These are phyloP conservation scores for Saccharomycopsis sp. DNA, from an alignment of 805 yeast species.

Conservation along the genomic window DNA sequence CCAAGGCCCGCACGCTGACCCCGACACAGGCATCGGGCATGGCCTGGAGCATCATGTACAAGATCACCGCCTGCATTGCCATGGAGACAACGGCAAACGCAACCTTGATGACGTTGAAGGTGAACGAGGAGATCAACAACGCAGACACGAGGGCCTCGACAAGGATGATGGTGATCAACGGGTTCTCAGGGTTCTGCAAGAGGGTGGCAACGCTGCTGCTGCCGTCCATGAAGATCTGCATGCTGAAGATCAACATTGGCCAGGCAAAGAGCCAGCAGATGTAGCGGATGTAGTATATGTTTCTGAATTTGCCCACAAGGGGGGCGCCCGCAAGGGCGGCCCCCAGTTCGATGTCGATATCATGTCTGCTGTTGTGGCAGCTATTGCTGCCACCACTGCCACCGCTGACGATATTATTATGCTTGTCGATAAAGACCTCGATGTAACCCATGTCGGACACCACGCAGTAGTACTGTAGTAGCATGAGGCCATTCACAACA, in stretches of 20 bases:
- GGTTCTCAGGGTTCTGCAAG: constrained; percentile 4
- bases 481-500: not conserved
- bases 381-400: constrained; percentile 2
- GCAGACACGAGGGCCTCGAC: constrained; percentile 16
- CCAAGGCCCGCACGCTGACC: not conserved
- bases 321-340: too few relatives aligned
- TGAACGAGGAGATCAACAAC: constrained; percentile 15
- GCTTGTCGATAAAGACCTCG: constrained; percentile 10
- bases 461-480: constrained; percentile 8
- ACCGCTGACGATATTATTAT: constrained; percentile 2
- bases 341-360: too few relatives aligned
- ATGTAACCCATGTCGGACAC: constrained; percentile 16
- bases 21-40: not conserved
- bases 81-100: constrained; percentile 6
- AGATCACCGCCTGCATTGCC: constrained; percentile 9
- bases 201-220: not conserved
- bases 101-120: constrained; percentile 8
- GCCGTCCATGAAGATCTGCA: not conserved
- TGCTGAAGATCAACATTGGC: constrained; percentile 11
- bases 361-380: not conserved
- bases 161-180: constrained; percentile 4
- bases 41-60: not conserved
- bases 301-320: constrained; percentile 3
- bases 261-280: constrained; percentile 14
- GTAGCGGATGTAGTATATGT: constrained; percentile 15